Conservation (phyloP, 345 rosid species). For the Melaleuca alternifolia region DNA sequence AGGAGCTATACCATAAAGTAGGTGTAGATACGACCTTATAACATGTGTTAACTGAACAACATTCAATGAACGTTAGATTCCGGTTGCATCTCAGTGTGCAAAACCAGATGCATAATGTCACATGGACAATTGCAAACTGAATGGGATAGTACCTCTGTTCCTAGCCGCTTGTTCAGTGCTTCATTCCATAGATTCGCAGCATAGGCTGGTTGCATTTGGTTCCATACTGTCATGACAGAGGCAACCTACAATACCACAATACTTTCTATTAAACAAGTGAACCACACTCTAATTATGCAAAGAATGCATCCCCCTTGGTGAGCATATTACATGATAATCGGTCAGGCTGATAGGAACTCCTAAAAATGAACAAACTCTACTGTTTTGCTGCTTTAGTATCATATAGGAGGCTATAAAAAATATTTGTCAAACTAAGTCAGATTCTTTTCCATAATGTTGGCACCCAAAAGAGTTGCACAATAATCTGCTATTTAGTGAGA, state of each 20-base stretch:
- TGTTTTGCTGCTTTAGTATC: background rate
- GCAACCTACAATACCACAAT: conserved; percentile 53
- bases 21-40: no score
- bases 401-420: background rate
- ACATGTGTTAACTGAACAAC: background rate
- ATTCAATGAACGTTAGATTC: background rate
- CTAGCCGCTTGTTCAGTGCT: conserved; percentile 89
- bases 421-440: background rate
- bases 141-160: conserved; percentile 52
- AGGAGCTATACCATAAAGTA: background rate
- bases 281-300: background rate
- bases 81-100: background rate
- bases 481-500: background rate
- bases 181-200: conserved; percentile 96
- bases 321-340: no score
- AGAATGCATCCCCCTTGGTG: background rate
- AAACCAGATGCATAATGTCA: background rate
- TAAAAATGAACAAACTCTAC: background rate
- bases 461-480: background rate
- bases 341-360: background rate
- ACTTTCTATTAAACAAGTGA: background rate
- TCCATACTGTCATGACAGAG: conserved; percentile 96
- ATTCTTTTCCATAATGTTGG: background rate
- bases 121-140: background rate
- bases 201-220: conserved; percentile 77